Conservation (phyloP, 768 basidiomycete genomes). For the Pleurotus citrinopileatus region DNA sequence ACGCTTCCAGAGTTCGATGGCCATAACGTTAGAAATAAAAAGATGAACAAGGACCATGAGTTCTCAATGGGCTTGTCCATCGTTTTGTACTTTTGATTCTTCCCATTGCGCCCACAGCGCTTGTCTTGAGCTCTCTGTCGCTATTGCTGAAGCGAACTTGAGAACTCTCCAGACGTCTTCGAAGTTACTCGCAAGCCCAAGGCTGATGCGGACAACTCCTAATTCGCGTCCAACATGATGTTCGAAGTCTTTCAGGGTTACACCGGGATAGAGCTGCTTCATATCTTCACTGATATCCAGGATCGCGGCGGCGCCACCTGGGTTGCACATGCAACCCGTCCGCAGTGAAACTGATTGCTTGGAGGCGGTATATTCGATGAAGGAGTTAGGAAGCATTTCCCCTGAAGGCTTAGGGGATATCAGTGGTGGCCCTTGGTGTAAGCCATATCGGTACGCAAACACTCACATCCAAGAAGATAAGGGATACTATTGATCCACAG, state of each 20-base stretch:
- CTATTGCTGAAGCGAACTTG: slow-evolving; percentile 45
- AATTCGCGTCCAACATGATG: slow-evolving; percentile 59
- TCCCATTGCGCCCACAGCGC: slow-evolving; percentile 39
- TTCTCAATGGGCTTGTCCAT: slow-evolving; percentile 31
- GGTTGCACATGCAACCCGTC: slow-evolving; percentile 88
- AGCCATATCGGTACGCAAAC: neutral
- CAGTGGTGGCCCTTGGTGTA: slow-evolving; percentile 5
- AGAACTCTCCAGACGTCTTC: slow-evolving; percentile 65
- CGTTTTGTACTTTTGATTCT: slow-evolving; percentile 17
- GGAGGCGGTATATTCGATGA: slow-evolving; percentile 69
- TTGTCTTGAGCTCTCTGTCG: slow-evolving; percentile 31
- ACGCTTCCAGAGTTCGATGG: slow-evolving; percentile 1
- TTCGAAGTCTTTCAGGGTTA: slow-evolving; percentile 63
- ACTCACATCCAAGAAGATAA: slow-evolving; percentile 64
- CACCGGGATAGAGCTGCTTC: slow-evolving; percentile 54
- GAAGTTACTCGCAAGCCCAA: slow-evolving; percentile 79
- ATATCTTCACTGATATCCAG: slow-evolving; percentile 67
- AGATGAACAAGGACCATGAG: slow-evolving; percentile 1
- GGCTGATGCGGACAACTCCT: slow-evolving; percentile 73
- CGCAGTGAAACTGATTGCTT: slow-evolving; percentile 67
- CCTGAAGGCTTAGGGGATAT: slow-evolving; percentile 50
- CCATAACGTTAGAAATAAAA: slow-evolving; percentile 8
- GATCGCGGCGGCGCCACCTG: slow-evolving; percentile 74
- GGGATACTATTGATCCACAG: slow-evolving; percentile 58
- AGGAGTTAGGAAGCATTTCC: slow-evolving; percentile 66